Conservation (phyloP, 768 basidiomycete species). For the Suillus sp. region DNA sequence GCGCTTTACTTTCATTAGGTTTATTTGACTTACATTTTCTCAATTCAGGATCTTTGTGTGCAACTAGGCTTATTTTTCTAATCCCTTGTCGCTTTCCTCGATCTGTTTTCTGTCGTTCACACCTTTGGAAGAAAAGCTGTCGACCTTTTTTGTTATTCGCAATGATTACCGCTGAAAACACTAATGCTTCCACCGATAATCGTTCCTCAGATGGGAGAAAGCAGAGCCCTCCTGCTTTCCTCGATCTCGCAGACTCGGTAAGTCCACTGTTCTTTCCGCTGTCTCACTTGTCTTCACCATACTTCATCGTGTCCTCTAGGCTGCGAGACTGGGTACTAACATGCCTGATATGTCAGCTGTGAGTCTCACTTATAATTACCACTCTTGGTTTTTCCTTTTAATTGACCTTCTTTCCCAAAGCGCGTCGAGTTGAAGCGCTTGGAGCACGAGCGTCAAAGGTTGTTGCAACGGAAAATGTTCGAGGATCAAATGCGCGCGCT, state of each 20-base stretch:
- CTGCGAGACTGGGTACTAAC: conserved; percentile 83
- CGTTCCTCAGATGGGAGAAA: conserved; percentile 70
- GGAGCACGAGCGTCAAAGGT: conserved; percentile 84
- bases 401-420: conserved; percentile 38
- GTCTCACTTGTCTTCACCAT: conserved; percentile 13
- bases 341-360: conserved; percentile 86
- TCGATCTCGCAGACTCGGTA: conserved; percentile 93
- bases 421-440: conserved; percentile 89
- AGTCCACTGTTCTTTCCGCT: conserved; percentile 34
- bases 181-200: conserved; percentile 75
- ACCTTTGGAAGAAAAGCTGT: conserved; percentile 54
- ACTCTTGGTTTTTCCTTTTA: conserved; percentile 12
- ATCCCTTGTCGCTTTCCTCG: conserved; percentile 47
- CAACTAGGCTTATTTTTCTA: conserved; percentile 61
- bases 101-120: conserved; percentile 47
- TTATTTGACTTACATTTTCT: conserved; percentile 26
- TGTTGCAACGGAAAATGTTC: conserved; percentile 84
- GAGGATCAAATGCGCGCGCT: conserved; percentile 96
- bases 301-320: conserved; percentile 43
- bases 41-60: conserved; percentile 61
- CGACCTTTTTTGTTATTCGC: conserved; percentile 44
- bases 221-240: conserved; percentile 88
- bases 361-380: conserved; percentile 36
- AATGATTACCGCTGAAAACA: conserved; percentile 76
- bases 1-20: conserved; percentile 25